Evolutionary conservation across 495 filamentous ascomycete species (phyloP), one percentile per base, ranked within the genome.

Genomic region (Cetradonia linearis): DNA sequence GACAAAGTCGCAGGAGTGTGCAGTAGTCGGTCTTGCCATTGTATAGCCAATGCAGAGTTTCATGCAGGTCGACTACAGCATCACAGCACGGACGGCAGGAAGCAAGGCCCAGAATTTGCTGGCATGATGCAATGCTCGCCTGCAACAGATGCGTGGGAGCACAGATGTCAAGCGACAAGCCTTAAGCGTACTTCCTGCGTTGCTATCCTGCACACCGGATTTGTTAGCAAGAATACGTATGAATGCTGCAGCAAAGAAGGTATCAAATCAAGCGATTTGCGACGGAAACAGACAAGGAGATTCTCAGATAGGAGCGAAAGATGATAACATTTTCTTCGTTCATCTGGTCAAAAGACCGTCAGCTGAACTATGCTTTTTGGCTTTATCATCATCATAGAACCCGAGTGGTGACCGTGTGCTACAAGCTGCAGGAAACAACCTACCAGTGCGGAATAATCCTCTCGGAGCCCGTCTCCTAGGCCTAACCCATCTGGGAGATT

Each of bases 241-340:
- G 48, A 28, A 52, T 2, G 48, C 48, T 30, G 48, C 48, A 52
- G 48, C 48, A 20, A 46, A 46, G 42, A 46, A 46, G n/a, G 42
- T 14, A 46, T 46, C 42, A 46, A 46, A 46, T 46, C 42, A 46
- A 46, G 42, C 42, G 20, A 46, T 20, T 46, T 46, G 42, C 42
- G n/a, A 46, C 42, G 42, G 42, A 46, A 46, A 46, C n/a, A 23
- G 42, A 46, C 8, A 23, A 23, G 8, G 23, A 20, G 38, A 38
- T 36, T 42, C 30, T 68, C 64, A 60, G 59, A 64, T 63, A 61
- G 66, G 62, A 64, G 64, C 56, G 66, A 68, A 68, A 65, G 64
- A 68, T 68, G 64, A 44, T 58, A 48, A 62, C 58, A 63, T 60
- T 57, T 65, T 58, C 48, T 64, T 68, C 66, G 42, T 66, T 68